Evolutionary conservation across 805 yeast genomes (phyloP).

Genomic region (Priceomyces carsonii): DNA sequence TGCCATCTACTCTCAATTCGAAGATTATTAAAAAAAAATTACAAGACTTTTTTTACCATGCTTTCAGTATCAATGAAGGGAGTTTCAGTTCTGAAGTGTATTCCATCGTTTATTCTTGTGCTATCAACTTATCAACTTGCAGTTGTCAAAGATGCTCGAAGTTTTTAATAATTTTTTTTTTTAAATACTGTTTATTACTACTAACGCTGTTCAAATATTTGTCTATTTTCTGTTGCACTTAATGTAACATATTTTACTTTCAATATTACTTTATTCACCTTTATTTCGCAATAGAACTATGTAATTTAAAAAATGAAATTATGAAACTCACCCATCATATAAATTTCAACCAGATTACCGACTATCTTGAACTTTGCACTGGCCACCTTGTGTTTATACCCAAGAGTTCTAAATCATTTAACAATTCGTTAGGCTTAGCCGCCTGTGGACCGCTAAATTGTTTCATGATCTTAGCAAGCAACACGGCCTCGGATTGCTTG

Average conservation of each 20-base stretch:
- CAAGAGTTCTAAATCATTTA: conserved; percentile 35
- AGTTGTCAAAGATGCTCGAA: conserved; percentile 3
- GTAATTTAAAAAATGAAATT: neutral
- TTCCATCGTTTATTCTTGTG: conserved; percentile 6
- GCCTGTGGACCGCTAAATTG: conserved; percentile 42
- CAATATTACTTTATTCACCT: conserved; percentile 3
- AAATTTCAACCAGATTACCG: conserved; percentile 1
- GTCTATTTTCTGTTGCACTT: conserved; percentile 10
- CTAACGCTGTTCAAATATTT: conserved; percentile 7
- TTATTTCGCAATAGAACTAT: no score
- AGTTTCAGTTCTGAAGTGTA: conserved; percentile 1
- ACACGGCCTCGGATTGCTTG: conserved; percentile 33
- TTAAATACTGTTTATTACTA: conserved; percentile 7
- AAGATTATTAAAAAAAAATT: conserved; percentile 30
- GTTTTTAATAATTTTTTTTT: neutral
- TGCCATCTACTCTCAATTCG: conserved; percentile 54
- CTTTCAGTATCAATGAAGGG: neutral
- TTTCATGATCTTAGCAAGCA: conserved; percentile 44
- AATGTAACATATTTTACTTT: conserved; percentile 1
- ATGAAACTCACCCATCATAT: neutral
- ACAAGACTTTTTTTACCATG: no score
- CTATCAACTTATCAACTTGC: neutral
- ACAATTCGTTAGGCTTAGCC: conserved; percentile 32
- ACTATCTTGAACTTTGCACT: conserved; percentile 8
- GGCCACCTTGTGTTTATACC: conserved; percentile 41